Conservation (phyloP, 176 grass and related monocot species). For the Aegilops tauschii region DNA sequence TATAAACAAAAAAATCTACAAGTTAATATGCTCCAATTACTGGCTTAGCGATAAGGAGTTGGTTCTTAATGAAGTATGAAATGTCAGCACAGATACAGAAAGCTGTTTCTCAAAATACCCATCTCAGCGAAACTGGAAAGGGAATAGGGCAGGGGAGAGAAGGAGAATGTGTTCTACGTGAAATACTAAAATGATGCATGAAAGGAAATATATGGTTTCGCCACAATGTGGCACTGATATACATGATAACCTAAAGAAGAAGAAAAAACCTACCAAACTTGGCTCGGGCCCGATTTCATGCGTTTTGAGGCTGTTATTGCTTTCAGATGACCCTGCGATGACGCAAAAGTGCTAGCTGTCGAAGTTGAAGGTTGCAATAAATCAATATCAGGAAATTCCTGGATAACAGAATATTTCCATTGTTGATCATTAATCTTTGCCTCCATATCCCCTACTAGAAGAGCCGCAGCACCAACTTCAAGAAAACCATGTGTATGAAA, state of each 20-base stretch:
- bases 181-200: constrained; percentile 1
- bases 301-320: constrained; percentile 96
- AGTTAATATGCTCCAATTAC: neutral
- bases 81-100: neutral
- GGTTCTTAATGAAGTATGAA: neutral
- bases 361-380: constrained; percentile 79
- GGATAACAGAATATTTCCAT: constrained; percentile 61
- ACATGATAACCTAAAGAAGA: constrained; percentile 15
- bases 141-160: neutral
- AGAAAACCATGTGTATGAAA: constrained; percentile 59
- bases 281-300: constrained; percentile 79
- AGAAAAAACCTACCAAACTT: constrained; percentile 76
- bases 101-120: neutral
- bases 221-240: neutral
- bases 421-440: constrained; percentile 65
- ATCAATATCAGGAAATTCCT: constrained; percentile 89
- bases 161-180: neutral
- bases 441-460: constrained; percentile 88
- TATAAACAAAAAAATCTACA: neutral
- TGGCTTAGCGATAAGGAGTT: neutral
- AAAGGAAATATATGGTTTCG: constrained; percentile 13
- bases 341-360: constrained; percentile 57
- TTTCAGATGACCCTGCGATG: constrained; percentile 83
- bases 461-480: constrained; percentile 89
- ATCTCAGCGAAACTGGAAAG: neutral